Conservation (phyloP, 495 filamentous ascomycete species). For the Penicillium pulvis region DNA sequence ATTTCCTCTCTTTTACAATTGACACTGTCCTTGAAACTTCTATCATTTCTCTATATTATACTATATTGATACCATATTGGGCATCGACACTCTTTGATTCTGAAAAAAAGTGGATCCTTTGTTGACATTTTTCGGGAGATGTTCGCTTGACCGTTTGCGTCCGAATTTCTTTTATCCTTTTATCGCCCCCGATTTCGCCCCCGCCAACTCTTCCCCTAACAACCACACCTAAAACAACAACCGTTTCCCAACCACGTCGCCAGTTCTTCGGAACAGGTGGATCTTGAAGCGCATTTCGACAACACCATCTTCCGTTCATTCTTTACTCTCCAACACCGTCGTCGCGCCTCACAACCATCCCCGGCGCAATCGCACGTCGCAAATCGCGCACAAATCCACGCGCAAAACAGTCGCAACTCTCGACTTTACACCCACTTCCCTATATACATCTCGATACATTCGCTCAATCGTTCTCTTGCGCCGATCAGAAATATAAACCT, state of each 20-base stretch:
- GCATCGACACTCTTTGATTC: not conserved
- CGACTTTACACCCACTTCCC: conserved; percentile 5
- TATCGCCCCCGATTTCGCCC: conserved; percentile 11
- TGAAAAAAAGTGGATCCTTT: conserved; percentile 17
- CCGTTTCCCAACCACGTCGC: not conserved
- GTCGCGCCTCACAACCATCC: conserved; percentile 30
- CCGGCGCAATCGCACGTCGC: conserved; percentile 41
- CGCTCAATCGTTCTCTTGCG: not conserved
- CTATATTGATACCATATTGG: not conserved
- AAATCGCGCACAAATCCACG: conserved; percentile 27
- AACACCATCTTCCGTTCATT: conserved; percentile 20
- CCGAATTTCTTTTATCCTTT: conserved; percentile 31
- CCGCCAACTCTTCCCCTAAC: conserved; percentile 26
- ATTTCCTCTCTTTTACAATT: not conserved
- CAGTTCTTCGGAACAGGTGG: conserved; percentile 30
- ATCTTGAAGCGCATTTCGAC: conserved; percentile 33
- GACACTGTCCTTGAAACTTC: too few species aligned
- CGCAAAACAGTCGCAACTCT: conserved; percentile 14
- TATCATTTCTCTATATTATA: not conserved
- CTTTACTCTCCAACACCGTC: conserved; percentile 20
- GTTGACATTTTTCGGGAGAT: conserved; percentile 21
- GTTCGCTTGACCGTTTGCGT: conserved; percentile 37
- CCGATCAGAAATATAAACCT: conserved; percentile 3
- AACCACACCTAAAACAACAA: conserved; percentile 13
- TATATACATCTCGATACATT: conserved; percentile 1